Base-by-base conservation (phyloP, 2,329 filamentous ascomycete species). In the Epichloe gansuensis region DNA sequence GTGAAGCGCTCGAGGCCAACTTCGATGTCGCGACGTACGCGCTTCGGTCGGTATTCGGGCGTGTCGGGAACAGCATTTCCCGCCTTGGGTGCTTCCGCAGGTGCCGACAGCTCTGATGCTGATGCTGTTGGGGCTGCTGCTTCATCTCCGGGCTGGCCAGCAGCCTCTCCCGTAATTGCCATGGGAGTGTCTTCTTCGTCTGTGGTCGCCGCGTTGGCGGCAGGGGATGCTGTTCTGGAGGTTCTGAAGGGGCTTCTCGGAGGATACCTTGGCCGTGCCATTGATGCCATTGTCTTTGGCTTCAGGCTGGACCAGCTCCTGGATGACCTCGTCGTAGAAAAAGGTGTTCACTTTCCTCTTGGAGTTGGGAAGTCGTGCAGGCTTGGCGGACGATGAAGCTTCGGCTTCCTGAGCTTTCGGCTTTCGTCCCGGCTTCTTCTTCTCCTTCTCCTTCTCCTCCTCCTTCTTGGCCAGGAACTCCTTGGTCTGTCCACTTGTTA, bases 401-500 rank as follows among this genome's bases (percentile, higher is more conserved):
- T 79, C 77, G 8, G 69, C 72, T 34, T 83, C 79, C 61, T 77
- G 77, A 7, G 25, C 51, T 60, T 83, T 82, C 23, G 60, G 59
- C 58, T 71, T 71, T 34, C 69, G 61, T 9, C 72, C 75, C 43
- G 76, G 75, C 61, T 85, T 86, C 59, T 77, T 81, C 67, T 81
- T 84, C 55, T 86, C 83, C 74, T 88, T 91, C 63, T 86, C 82
- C 74, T 88, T 91, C 63, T 91, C 86, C 64, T 83, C 86, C 63
- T 91, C 87, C 65, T 88, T 89, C 69, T 88, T 87, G 9, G 86
- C 88, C 5, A 93, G 72, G 60, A 90, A 91, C 61, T 93, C 88
- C 59, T 82, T 81, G 59, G 88, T 88, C 66, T 89, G 86, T 35
- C 88, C 88, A 59, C 82, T 86, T 1, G 86, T 86, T 38, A 93